Evolutionary conservation across 2,329 filamentous ascomycete genomes (phyloP).

Genomic region (Fusarium mundagurra): DNA sequence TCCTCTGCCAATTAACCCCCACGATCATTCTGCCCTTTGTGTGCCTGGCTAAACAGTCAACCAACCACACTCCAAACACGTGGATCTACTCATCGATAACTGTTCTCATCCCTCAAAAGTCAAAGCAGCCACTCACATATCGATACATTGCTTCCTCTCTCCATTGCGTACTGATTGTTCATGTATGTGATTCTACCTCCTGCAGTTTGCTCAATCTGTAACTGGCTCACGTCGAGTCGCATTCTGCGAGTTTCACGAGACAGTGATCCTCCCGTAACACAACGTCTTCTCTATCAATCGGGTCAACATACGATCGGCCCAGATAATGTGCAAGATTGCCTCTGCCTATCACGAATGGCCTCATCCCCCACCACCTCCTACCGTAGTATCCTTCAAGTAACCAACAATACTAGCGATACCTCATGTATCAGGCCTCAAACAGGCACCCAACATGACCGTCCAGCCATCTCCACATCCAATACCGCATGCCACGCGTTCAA

Average conservation of each 20-base stretch:
- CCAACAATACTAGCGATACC: background rate
- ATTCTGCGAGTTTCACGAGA: background rate
- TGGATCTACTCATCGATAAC: constrained; percentile 32
- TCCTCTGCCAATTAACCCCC: background rate
- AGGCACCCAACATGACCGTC: background rate
- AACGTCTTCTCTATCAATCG: background rate
- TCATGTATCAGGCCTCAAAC: constrained; percentile 16
- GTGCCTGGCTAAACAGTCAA: constrained; percentile 4
- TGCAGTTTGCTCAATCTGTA: constrained; percentile 4
- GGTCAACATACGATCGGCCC: background rate
- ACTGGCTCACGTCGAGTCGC: background rate
- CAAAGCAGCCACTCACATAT: constrained; percentile 1
- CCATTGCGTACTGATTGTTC: background rate
- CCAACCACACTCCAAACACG: constrained; percentile 30
- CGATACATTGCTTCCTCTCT: background rate
- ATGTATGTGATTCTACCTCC: background rate
- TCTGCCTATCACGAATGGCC: constrained; percentile 6
- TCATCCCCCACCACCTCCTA: constrained; percentile 5
- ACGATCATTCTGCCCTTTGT: background rate
- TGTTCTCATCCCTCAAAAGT: constrained; percentile 15
- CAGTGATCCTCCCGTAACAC: background rate
- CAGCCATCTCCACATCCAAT: constrained; percentile 17
- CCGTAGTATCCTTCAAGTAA: constrained; percentile 27
- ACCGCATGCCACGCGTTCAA: constrained; percentile 34
- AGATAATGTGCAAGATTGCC: background rate